Evolutionary conservation across 2,329 filamentous ascomycete genomes (phyloP), one percentile per base, ranked within the genome.

Genomic region (Penicillium carneum): DNA sequence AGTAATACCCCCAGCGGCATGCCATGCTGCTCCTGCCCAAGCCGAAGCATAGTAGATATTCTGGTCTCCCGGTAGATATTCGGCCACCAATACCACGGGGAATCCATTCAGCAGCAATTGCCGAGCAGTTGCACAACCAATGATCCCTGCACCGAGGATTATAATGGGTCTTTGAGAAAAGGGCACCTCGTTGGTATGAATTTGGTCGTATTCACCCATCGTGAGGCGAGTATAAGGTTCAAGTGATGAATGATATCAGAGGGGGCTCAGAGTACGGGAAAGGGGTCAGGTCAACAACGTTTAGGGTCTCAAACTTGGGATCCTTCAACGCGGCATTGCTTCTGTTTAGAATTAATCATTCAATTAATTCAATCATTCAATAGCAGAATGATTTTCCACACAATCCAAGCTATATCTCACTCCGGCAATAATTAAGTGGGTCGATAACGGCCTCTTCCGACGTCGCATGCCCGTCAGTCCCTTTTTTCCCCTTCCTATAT

Each of bases 21-120:
- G 76, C 76, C 76, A 78, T 56, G 76, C 76, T 9, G 76, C 76
- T 10, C 76, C 76, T 11, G 75, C 76, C 76, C 76, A 78, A 14
- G 76, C 76, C 5, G 76, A 78, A 18, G 76, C 76, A 61, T 78
- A 78, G 41, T 69, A 65, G 16, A 77, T 75, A 54, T 70, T 69
- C 53, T 76, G 68, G 48, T 78, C 76, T 10, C 76, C 76, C 0
- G 76, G 76, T 8, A 78, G 64, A 59, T 72, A 77, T 56, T 78
- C 75, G 0, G 74, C 76, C 5, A 78, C 74, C 33, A 78, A 38
- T 5, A 70, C 66, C 6, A 78, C 76, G 6, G 69, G 63, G 41
- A 78, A 78, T 2, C 76, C 76, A 31, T 69, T 68, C n/a, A 69
- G 65, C 4, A 79, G 64, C 10, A 79, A 66, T 58, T 77, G 75